Evolutionary conservation across 345 rosid genomes (phyloP), one percentile per base, ranked within the genome.

Genomic region (Linum lewisii): DNA sequence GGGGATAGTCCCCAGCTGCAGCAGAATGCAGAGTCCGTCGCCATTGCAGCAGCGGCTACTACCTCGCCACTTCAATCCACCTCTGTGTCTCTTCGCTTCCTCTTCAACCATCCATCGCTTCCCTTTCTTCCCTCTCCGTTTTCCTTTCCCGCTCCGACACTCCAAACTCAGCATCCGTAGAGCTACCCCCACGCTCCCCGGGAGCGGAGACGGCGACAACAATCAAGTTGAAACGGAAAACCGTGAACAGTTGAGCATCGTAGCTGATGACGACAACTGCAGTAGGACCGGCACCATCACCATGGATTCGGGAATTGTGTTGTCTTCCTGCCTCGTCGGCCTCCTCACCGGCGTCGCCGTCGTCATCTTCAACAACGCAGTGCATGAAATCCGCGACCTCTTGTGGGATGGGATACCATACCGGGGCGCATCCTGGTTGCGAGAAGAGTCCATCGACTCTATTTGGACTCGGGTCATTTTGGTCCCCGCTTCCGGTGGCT

Each of bases 381-480:
- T 88, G 26, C 90, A 79, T 57, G 84, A 80, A 68, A 75, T 91
- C 29, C 88, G 98, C 7, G 98, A 88, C 70, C 68, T 85, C 42
- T 84, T 81, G 60, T 88, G 96, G 98, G 95, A 88, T 59, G 98
- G 92, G 25, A 91, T 88, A 24, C 95, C 98, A 6, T 68, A 74
- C 38, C 73, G 90, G 50, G 96, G 96, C 24, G 95, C 98, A 22
- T 82, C 88, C 26, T 88, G 85, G 95, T 76, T 88, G 24, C 79
- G 98, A 63, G 88, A 88, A 60, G 82, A 58, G 66, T 85, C 98
- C 59, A 67, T 82, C 13, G 77, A 77, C 5, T 76, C 80, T 34
- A 71, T 65, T 21, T 80, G 95, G 95, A 10, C 54, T 21, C 80
- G 98, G 1, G 90, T 87, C 29, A 68, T 85, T 8, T 67, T 77